Percentiles rank a stretch among this genome's conserved stretches.
These are phyloP conservation scores for Phytophthora tentaculata DNA, from an alignment of 352 stramenopile genomes.

Conservation along the genomic window DNA sequence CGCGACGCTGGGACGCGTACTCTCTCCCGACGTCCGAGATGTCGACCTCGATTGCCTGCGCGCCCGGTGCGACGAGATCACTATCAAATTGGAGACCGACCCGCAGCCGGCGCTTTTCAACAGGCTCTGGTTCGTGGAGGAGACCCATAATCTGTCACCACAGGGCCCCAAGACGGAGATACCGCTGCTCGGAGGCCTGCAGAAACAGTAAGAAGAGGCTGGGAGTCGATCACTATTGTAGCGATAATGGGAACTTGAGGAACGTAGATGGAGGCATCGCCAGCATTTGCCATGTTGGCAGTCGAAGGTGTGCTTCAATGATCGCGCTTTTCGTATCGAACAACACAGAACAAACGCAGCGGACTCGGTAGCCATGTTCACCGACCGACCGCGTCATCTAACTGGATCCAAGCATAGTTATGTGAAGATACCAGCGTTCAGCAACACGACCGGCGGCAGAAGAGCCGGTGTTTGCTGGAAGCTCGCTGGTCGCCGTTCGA, in stretches of 20 bases:
- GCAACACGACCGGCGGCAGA: slow-evolving; percentile 22
- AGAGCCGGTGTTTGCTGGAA: slow-evolving; percentile 14
- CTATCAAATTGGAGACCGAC: slow-evolving; percentile 36
- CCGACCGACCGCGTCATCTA: slow-evolving; percentile 11
- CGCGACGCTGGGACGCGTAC: slow-evolving; percentile 63
- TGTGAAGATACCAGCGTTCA: background rate
- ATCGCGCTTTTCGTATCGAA: slow-evolving; percentile 9
- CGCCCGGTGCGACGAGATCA: slow-evolving; percentile 61
- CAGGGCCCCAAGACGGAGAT: slow-evolving; percentile 55
- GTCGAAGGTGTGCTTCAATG: background rate
- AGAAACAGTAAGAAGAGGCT: background rate
- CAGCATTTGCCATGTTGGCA: background rate
- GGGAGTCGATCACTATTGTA: no score
- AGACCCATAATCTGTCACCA: slow-evolving; percentile 70
- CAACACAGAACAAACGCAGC: slow-evolving; percentile 14
- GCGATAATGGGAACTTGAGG: no score
- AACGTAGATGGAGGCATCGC: no score
- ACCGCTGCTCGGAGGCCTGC: slow-evolving; percentile 36
- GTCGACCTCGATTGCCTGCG: slow-evolving; percentile 44
- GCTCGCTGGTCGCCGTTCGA: slow-evolving; percentile 23
- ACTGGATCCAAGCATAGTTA: slow-evolving; percentile 7
- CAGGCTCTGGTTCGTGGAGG: slow-evolving; percentile 75
- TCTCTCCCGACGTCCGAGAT: slow-evolving; percentile 49
- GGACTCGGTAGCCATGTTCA: slow-evolving; percentile 3
- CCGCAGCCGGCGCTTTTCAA: slow-evolving; percentile 44